phyloP scores from a whole-genome alignment of 768 basidiomycete species.

The Clitopilus hobsonii region DNA sequence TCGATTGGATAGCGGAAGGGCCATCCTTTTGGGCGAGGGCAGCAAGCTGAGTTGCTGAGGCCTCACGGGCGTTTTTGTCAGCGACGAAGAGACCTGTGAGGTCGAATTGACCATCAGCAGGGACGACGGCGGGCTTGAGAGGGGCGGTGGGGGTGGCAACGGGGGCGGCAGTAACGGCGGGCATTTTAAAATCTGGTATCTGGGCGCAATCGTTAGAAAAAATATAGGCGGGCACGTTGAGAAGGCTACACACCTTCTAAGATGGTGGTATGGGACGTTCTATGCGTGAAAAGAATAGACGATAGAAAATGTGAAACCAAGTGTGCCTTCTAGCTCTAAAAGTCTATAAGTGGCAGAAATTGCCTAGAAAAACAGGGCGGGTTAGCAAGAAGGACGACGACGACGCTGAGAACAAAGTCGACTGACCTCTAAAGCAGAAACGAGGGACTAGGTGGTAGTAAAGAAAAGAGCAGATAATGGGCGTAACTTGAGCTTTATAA shows the following conservation, averaged over 20 bases:
- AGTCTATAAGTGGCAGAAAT: slow-evolving; percentile 35
- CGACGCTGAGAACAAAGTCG: neutral
- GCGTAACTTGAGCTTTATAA: neutral
- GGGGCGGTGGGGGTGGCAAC: slow-evolving; percentile 54
- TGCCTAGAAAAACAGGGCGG: slow-evolving; percentile 25
- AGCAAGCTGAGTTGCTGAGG: slow-evolving; percentile 66
- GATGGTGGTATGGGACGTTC: slow-evolving; percentile 27
- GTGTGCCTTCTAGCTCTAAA: slow-evolving; percentile 50
- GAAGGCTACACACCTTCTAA: slow-evolving; percentile 34
- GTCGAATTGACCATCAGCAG: slow-evolving; percentile 63
- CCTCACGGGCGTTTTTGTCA: slow-evolving; percentile 78
- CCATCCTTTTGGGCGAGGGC: slow-evolving; percentile 81
- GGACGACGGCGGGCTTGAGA: slow-evolving; percentile 58
- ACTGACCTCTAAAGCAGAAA: neutral
- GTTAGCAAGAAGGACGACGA: neutral
- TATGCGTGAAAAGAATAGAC: slow-evolving; percentile 32
- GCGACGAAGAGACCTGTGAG: slow-evolving; percentile 73
- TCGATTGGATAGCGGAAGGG: slow-evolving; percentile 65
- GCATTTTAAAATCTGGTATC: slow-evolving; percentile 60
- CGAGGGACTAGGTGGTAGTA: slow-evolving; percentile 1
- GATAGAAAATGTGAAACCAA: slow-evolving; percentile 54
- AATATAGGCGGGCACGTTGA: slow-evolving; percentile 2
- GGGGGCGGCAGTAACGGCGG: slow-evolving; percentile 68
- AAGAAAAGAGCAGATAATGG: slow-evolving; percentile 1
- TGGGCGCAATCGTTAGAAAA: slow-evolving; percentile 17